These are phyloP conservation scores for Agrocybe praecox DNA, from an alignment of 768 basidiomycete species.

Conservation along the genomic window DNA sequence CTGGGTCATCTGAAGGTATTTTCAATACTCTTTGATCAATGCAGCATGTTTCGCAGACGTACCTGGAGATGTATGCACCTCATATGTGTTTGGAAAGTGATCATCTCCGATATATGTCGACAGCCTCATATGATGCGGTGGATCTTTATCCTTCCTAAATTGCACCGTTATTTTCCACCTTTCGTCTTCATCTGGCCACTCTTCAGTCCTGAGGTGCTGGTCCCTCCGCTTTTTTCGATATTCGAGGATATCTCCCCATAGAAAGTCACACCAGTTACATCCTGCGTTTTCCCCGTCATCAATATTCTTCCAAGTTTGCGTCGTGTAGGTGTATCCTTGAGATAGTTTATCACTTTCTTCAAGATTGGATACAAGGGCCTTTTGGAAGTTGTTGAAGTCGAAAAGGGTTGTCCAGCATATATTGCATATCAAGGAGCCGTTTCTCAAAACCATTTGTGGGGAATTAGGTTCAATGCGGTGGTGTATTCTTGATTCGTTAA, in stretches of 20 bases:
- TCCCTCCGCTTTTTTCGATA: background rate
- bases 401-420: background rate
- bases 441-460: too few relatives aligned
- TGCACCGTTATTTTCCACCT: background rate
- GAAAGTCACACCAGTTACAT: constrained; percentile 1
- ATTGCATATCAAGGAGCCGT: background rate
- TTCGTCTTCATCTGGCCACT: background rate
- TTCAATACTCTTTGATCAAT: background rate
- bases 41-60: background rate
- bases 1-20: background rate
- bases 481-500: too few relatives aligned
- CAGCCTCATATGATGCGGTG: too few relatives aligned
- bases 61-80: background rate
- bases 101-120: background rate
- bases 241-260: constrained; percentile 1
- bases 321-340: background rate
- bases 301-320: background rate
- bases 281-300: background rate
- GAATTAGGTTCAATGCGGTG: too few relatives aligned
- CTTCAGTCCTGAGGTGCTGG: background rate
- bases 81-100: background rate
- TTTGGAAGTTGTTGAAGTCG: background rate
- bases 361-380: background rate
- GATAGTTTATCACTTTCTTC: background rate
- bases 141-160: background rate